Conservation (phyloP, 768 basidiomycete genomes). For the Multifurca ochricompacta region DNA sequence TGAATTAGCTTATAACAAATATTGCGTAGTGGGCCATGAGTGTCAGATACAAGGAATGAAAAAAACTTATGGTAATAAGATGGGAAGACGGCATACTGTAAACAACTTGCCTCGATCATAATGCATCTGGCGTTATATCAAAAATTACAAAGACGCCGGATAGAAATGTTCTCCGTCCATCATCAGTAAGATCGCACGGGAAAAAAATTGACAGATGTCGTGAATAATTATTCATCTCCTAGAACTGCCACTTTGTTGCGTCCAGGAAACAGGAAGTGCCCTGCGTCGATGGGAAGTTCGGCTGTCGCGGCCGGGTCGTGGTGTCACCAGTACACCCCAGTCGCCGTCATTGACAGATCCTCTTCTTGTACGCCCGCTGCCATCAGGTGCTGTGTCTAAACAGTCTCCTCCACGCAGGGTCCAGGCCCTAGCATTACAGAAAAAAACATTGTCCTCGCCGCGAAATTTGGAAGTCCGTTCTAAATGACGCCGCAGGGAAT, state of each 20-base stretch:
- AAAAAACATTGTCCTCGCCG: background rate
- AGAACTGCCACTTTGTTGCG: background rate
- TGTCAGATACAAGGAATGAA: background rate
- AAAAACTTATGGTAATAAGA: background rate
- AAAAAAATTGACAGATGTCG: too few species aligned
- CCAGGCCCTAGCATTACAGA: background rate
- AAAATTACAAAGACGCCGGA: background rate
- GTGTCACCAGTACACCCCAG: constrained; percentile 3
- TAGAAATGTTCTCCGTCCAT: too few species aligned
- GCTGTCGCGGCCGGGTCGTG: background rate
- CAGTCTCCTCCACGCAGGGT: background rate
- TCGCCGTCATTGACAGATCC: constrained; percentile 20
- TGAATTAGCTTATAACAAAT: constrained; percentile 8
- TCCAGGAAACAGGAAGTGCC: constrained; percentile 14
- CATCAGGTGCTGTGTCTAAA: background rate
- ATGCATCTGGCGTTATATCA: background rate
- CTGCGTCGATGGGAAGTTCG: constrained; percentile 5
- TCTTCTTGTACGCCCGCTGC: constrained; percentile 11
- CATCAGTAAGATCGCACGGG: too few species aligned
- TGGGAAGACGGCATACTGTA: background rate
- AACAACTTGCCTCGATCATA: background rate
- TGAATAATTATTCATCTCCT: background rate
- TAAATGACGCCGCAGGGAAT: constrained; percentile 60
- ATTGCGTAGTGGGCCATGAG: background rate
- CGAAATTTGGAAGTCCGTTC: constrained; percentile 21